A percentile compares a stretch with the other conserved stretches of the same genome.
Evolutionary conservation across 1,139 yeast species (phyloP).

Genomic region (Nematodospora anomalae): DNA sequence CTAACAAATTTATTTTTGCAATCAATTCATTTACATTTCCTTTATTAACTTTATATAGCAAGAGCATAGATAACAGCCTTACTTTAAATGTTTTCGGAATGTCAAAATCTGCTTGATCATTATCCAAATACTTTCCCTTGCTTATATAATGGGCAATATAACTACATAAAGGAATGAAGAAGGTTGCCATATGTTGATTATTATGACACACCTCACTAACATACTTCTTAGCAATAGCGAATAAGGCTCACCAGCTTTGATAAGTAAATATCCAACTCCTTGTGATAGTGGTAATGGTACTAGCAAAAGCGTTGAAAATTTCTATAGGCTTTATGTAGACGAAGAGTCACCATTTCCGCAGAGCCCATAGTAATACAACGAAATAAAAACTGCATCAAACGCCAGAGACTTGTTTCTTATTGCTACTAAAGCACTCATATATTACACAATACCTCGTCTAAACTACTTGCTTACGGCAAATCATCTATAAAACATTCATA

Average conservation of each 20-base stretch:
- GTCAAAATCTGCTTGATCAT: conserved; percentile 1
- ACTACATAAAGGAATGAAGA: conserved; percentile 19
- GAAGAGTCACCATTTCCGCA: no score
- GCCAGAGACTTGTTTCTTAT: background rate
- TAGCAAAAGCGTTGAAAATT: no score
- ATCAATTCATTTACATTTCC: no score
- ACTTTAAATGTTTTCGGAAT: no score
- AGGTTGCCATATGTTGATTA: conserved; percentile 22
- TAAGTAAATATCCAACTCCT: background rate
- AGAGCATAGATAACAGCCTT: no score
- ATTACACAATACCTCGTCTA: no score
- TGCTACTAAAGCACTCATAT: conserved; percentile 1
- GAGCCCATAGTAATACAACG: no score
- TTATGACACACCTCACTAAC: conserved; percentile 24
- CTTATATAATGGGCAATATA: conserved; percentile 19
- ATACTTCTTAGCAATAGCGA: conserved; percentile 31
- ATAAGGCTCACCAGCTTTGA: conserved; percentile 27
- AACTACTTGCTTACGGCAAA: no score
- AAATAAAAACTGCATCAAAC: no score
- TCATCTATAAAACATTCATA: no score
- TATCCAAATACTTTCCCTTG: conserved; percentile 16
- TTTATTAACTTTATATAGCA: no score
- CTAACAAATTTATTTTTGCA: background rate
- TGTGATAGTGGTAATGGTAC: conserved; percentile 21
- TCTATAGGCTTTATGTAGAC: no score